Evolutionary conservation across 495 filamentous ascomycete species (phyloP).

Genomic region (Clohesyomyces aquaticus): DNA sequence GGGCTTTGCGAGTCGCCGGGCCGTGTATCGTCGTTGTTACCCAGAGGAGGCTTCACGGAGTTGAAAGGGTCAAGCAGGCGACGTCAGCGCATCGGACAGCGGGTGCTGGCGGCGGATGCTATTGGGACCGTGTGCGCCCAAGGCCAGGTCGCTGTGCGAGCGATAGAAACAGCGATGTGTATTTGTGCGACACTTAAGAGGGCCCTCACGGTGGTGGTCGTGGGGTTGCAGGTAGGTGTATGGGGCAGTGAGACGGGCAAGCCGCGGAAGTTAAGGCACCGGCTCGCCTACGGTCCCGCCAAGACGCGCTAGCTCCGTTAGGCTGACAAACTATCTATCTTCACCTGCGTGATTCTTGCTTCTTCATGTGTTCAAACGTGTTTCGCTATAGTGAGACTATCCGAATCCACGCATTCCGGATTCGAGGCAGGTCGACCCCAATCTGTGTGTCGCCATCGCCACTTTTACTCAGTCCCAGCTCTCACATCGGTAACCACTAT

Average conservation of each 20-base stretch:
- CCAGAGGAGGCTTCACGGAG: slow-evolving; percentile 5
- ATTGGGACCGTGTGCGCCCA: slow-evolving; percentile 6
- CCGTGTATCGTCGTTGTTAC: neutral
- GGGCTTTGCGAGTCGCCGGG: neutral
- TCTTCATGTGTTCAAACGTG: no score
- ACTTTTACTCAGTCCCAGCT: no score
- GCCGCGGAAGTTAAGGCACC: slow-evolving; percentile 23
- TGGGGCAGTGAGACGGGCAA: slow-evolving; percentile 5
- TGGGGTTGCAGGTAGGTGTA: slow-evolving; percentile 31
- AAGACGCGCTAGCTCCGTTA: neutral
- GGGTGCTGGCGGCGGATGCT: slow-evolving; percentile 6
- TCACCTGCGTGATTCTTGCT: neutral
- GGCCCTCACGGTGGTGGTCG: slow-evolving; percentile 24
- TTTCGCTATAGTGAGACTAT: no score
- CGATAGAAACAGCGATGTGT: slow-evolving; percentile 10
- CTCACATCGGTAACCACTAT: no score
- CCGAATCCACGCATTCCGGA: no score
- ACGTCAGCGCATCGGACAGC: slow-evolving; percentile 30
- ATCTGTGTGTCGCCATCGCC: no score
- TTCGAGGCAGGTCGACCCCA: no score
- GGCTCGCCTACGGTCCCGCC: slow-evolving; percentile 6
- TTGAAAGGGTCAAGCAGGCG: slow-evolving; percentile 12
- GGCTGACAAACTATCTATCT: neutral
- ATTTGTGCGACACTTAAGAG: slow-evolving; percentile 25
- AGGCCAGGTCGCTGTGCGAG: slow-evolving; percentile 2